Percentiles rank a stretch among this genome's conserved stretches.
phyloP scores from a whole-genome alignment of 345 rosid species.

The Corymbia maculata region DNA sequence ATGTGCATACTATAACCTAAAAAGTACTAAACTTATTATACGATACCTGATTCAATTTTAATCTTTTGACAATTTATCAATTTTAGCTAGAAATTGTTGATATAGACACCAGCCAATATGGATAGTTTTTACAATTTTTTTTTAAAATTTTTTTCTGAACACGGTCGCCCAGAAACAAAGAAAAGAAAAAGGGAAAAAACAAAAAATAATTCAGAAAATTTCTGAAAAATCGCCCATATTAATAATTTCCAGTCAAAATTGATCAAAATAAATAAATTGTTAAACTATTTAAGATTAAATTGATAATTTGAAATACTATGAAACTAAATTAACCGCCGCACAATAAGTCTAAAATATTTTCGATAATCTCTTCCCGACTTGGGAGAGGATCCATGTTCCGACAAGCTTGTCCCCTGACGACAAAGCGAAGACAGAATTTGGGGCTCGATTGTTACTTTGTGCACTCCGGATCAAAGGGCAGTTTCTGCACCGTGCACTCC shows the following conservation, averaged over 20 bases:
- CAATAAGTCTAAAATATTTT: background rate
- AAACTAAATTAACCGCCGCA: rapidly evolving
- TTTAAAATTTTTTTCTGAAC: no score
- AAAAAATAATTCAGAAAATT: background rate
- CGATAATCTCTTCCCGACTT: background rate
- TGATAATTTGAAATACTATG: background rate
- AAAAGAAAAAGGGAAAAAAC: background rate
- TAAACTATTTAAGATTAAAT: background rate
- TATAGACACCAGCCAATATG: rapidly evolving
- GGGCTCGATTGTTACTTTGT: background rate
- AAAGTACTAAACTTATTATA: rapidly evolving
- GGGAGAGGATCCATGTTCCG: background rate
- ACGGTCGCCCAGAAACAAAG: background rate
- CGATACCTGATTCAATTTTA: rapidly evolving
- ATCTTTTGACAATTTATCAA: rapidly evolving
- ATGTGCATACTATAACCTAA: rapidly evolving
- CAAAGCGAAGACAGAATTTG: background rate
- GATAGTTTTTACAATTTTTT: background rate
- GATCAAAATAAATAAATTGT: background rate
- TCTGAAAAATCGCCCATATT: background rate
- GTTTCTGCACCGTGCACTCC: background rate
- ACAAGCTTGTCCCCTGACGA: background rate
- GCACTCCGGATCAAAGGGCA: background rate
- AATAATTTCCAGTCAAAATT: background rate
- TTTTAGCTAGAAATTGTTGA: background rate